Evolutionary conservation across 2,329 filamentous ascomycete genomes (phyloP).

Genomic region (Scytalidium lignicola): DNA sequence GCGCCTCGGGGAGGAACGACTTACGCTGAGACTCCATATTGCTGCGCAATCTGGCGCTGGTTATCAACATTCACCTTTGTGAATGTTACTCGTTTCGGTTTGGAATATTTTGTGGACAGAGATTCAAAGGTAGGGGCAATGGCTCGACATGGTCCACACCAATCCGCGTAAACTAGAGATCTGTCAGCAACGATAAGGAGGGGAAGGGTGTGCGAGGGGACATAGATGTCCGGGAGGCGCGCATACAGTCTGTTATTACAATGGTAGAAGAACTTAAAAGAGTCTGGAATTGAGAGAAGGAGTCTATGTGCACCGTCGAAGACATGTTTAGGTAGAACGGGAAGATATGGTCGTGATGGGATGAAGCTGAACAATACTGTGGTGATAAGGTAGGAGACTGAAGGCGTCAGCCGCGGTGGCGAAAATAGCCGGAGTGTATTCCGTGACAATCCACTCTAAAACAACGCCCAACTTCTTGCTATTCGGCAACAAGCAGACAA

Average conservation of each 20-base stretch:
- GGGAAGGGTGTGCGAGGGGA: conserved; percentile 13
- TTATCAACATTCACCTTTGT: conserved; percentile 87
- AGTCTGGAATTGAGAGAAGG: conserved; percentile 64
- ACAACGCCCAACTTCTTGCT: neutral
- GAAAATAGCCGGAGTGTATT: neutral
- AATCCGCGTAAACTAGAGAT: conserved; percentile 79
- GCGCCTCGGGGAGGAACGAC: conserved; percentile 20
- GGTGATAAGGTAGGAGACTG: neutral
- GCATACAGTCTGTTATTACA: conserved; percentile 85
- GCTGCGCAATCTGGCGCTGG: conserved; percentile 70
- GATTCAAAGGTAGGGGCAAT: conserved; percentile 86
- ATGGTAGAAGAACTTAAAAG: conserved; percentile 69
- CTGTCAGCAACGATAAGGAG: conserved; percentile 23
- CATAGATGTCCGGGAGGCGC: conserved; percentile 13
- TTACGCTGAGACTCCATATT: conserved; percentile 73
- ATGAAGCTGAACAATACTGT: neutral
- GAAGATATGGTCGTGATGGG: neutral
- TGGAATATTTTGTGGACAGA: conserved; percentile 72
- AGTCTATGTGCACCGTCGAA: conserved; percentile 51
- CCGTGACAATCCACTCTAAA: neutral
- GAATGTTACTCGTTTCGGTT: conserved; percentile 80
- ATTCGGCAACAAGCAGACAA: too few relatives aligned
- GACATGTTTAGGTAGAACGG: conserved; percentile 18
- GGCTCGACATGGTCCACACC: conserved; percentile 77
- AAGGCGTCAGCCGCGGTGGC: neutral